Conservation (phyloP, 192 early-diverging fungal species). For the Gigaspora rosea region DNA sequence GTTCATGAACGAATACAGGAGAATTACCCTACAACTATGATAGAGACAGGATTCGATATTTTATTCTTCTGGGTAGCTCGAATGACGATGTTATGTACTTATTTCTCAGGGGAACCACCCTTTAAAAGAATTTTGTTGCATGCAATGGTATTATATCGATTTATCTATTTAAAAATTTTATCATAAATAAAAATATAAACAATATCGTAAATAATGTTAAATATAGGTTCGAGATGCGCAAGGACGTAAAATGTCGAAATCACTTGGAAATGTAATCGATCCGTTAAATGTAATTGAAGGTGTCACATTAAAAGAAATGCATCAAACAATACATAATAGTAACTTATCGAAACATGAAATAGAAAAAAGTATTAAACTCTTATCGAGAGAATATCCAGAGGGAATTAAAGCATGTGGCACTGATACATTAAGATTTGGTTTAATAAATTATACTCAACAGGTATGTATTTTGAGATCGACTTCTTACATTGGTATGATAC, state of each 20-base stretch:
- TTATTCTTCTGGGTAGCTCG: constrained; percentile 98
- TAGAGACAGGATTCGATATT: constrained; percentile 97
- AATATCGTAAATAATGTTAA: not conserved
- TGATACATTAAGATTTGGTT: constrained; percentile 77
- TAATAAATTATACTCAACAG: constrained; percentile 70
- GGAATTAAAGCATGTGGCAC: constrained; percentile 92
- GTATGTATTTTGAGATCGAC: constrained; percentile 6
- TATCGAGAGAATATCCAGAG: constrained; percentile 79
- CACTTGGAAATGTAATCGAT: constrained; percentile 86
- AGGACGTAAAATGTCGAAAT: constrained; percentile 89
- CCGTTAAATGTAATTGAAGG: constrained; percentile 84
- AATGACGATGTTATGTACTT: constrained; percentile 94
- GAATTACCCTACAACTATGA: constrained; percentile 76
- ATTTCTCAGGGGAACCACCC: constrained; percentile 77
- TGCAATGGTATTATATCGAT: constrained; percentile 72
- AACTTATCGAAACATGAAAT: constrained; percentile 81
- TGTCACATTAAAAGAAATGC: constrained; percentile 66
- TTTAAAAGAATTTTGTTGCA: constrained; percentile 92
- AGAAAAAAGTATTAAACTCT: constrained; percentile 59
- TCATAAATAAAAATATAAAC: not conserved
- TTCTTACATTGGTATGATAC: not conserved
- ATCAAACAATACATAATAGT: constrained; percentile 66
- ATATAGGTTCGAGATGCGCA: constrained; percentile 71
- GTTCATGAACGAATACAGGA: constrained; percentile 32
- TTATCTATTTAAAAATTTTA: constrained; percentile 8